Base-by-base conservation (phyloP, 805 yeast species). In the Metschnikowia proteae region DNA sequence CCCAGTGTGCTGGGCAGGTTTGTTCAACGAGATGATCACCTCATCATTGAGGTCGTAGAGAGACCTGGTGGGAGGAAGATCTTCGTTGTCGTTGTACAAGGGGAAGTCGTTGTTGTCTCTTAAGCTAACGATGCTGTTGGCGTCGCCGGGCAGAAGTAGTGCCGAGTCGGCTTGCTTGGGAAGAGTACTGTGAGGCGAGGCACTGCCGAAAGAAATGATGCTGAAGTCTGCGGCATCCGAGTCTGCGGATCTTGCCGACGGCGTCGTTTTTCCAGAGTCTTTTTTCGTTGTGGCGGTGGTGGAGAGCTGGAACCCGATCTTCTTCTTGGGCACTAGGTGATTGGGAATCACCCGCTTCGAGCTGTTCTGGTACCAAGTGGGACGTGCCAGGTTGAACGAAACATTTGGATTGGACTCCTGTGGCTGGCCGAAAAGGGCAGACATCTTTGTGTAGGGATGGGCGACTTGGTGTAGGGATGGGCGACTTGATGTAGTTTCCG, bases 21-120 rank as follows among this genome's bases (percentile, higher is more conserved):
- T 66, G 42, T 64, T 65, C 41, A 66, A 59, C 4, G 71, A 62
- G 10, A 68, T 60, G 29, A 71, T 66, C 5, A 74, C 71, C 45
- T 74, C 76, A 41, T 73, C 73, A 41, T 67, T 70, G 48, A 77
- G 66, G 54, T 80, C 84, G 52, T 71, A 75, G 26, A 80, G 65
- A 3, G 83, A 78, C 50, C 73, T 63, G 5, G 70, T 59, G 0
- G 84, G 84, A 8, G 83, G 83, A 32, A 67, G 51, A 50, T 78
- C 81, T 33, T 68, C 75, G 40, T 65, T 66, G 39, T 60, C 60
- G 28, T 58, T 59, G 48, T 60, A 60, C 37, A 56, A 46, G 13
- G 58, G 58, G 9, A 65, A 55, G 41, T 68, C 73, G 38, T 65
- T 73, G 37, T 52, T 53, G 32, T 52, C 58, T n/a, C 56, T 39